These are phyloP conservation scores for Macrophomina tecta DNA, from an alignment of 2,329 filamentous ascomycete genomes.

Conservation along the genomic window DNA sequence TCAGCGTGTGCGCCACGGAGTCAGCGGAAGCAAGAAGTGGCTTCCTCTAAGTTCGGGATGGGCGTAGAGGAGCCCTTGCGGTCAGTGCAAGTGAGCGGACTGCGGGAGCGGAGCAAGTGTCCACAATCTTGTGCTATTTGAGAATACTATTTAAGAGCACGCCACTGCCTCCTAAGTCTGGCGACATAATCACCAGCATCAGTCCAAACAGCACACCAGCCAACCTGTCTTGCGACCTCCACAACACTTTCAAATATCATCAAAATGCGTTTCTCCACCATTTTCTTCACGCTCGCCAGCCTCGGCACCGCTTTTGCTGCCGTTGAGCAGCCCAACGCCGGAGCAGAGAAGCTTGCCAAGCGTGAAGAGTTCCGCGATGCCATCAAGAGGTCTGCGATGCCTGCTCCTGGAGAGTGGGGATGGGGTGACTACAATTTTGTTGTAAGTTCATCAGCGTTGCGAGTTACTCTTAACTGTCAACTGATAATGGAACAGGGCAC, in stretches of 20 bases:
- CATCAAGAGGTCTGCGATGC: neutral
- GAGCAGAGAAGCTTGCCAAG: neutral
- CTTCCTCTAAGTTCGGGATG: neutral
- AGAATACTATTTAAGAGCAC: neutral
- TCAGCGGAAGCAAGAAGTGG: neutral
- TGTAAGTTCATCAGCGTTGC: no score
- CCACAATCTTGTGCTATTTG: no score
- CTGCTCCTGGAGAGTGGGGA: neutral
- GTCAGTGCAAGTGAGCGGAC: neutral
- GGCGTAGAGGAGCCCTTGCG: neutral
- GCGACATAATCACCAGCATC: neutral
- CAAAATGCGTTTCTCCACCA: conserved; percentile 1
- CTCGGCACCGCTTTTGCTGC: neutral
- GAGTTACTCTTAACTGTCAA: no score
- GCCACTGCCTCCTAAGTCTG: neutral
- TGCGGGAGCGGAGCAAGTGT: no score
- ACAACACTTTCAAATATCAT: neutral
- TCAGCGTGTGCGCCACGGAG: neutral
- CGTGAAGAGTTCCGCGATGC: neutral
- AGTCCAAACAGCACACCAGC: neutral
- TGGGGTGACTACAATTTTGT: neutral
- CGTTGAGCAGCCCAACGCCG: neutral
- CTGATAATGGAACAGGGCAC: no score
- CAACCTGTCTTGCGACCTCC: neutral
- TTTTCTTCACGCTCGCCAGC: conserved; percentile 1